phyloP scores from a whole-genome alignment of 495 filamentous ascomycete species.

The Thermothielavioides terrestris region DNA sequence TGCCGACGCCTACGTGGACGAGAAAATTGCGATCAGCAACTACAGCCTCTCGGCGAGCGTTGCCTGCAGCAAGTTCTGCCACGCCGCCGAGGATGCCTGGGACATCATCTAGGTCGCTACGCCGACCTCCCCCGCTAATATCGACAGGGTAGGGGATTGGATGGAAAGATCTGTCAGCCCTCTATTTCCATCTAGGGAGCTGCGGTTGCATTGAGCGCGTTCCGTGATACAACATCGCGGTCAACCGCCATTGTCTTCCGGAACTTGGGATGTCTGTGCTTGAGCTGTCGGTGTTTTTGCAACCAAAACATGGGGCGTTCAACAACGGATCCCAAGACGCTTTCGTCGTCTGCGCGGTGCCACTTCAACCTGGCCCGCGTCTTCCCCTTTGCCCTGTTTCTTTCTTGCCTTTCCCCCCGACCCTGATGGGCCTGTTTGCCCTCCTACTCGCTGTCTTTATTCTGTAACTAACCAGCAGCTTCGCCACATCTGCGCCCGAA shows the following conservation, averaged over 20 bases:
- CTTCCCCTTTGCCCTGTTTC: slow-evolving; percentile 25
- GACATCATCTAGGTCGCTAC: slow-evolving; percentile 63
- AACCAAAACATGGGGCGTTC: slow-evolving; percentile 74
- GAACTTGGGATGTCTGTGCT: slow-evolving; percentile 40
- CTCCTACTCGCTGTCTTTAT: neutral
- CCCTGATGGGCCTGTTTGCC: no score
- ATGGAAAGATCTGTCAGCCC: slow-evolving; percentile 28
- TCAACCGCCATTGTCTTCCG: slow-evolving; percentile 26
- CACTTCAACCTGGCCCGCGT: slow-evolving; percentile 60
- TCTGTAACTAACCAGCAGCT: neutral
- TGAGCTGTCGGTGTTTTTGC: slow-evolving; percentile 66
- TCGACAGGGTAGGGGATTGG: slow-evolving; percentile 15
- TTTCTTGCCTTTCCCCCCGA: slow-evolving; percentile 6
- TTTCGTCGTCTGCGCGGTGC: slow-evolving; percentile 53
- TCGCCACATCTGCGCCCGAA: no score
- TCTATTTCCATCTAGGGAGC: slow-evolving; percentile 14
- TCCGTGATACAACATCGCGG: slow-evolving; percentile 44
- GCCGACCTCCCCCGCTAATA: neutral
- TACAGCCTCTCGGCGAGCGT: slow-evolving; percentile 95
- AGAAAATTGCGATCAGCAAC: slow-evolving; percentile 96
- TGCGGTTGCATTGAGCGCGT: slow-evolving; percentile 24
- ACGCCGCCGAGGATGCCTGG: slow-evolving; percentile 95
- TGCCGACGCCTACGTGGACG: slow-evolving; percentile 87
- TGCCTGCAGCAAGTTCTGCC: slow-evolving; percentile 98
- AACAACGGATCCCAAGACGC: slow-evolving; percentile 65